phyloP scores from a whole-genome alignment of 768 basidiomycete genomes.

The Saitozyma podzolica region DNA sequence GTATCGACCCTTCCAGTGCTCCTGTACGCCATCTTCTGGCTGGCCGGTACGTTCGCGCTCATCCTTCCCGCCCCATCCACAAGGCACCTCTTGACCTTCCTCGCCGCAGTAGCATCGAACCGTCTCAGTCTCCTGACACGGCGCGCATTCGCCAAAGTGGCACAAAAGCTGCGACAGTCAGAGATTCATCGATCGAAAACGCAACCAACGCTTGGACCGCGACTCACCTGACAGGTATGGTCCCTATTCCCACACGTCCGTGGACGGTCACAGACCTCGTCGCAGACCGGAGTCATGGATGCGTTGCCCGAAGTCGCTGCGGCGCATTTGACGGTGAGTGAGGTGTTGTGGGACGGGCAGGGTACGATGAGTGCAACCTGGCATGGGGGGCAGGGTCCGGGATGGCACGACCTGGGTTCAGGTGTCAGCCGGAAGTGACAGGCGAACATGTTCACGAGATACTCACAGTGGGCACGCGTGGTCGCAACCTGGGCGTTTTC shows the following conservation, averaged over 20 bases:
- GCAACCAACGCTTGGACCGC: neutral
- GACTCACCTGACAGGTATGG: slow-evolving; percentile 65
- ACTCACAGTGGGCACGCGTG: slow-evolving; percentile 73
- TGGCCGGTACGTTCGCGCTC: slow-evolving; percentile 49
- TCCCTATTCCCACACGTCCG: slow-evolving; percentile 54
- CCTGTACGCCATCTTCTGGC: slow-evolving; percentile 55
- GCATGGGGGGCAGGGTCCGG: slow-evolving; percentile 95
- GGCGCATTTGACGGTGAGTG: slow-evolving; percentile 56
- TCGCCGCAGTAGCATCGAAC: slow-evolving; percentile 80
- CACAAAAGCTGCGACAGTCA: slow-evolving; percentile 56
- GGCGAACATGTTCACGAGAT: neutral
- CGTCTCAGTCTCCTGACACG: slow-evolving; percentile 62
- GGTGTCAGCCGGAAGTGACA: slow-evolving; percentile 1
- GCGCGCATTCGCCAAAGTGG: slow-evolving; percentile 72
- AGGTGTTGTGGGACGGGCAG: slow-evolving; percentile 73
- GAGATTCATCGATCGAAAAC: neutral
- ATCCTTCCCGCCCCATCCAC: slow-evolving; percentile 57
- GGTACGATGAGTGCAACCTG: slow-evolving; percentile 70
- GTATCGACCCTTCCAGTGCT: slow-evolving; percentile 67
- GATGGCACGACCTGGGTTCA: slow-evolving; percentile 65
- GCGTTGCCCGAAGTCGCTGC: slow-evolving; percentile 39
- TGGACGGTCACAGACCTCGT: slow-evolving; percentile 62
- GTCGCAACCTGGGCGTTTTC: slow-evolving; percentile 58
- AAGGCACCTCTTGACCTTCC: slow-evolving; percentile 61
- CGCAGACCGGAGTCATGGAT: slow-evolving; percentile 37